Percentiles rank a stretch among this genome's conserved stretches.
phyloP scores from a whole-genome alignment of 176 grass and related monocot genomes.

The Oryza brachyantha region DNA sequence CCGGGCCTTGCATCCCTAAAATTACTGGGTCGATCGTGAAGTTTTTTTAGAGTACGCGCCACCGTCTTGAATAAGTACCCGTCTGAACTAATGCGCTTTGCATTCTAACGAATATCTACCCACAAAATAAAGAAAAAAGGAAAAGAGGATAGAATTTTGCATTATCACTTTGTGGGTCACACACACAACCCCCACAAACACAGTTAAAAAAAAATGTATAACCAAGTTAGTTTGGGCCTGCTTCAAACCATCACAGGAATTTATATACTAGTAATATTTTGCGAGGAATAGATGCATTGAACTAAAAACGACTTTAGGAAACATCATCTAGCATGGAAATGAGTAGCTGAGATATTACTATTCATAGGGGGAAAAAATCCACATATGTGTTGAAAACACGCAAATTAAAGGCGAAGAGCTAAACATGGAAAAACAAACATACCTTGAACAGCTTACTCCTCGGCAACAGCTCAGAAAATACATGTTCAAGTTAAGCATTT shows the following conservation, averaged over 20 bases:
- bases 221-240: neutral
- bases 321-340: neutral
- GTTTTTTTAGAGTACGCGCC: too few species aligned
- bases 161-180: neutral
- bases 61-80: neutral
- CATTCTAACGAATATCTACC: neutral
- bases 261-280: neutral
- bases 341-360: neutral
- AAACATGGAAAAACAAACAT: neutral
- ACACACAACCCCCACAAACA: neutral
- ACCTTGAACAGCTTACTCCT: conserved; percentile 25
- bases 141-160: neutral
- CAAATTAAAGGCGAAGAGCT: neutral
- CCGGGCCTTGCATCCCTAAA: neutral
- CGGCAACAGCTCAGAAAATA: neutral
- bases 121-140: neutral
- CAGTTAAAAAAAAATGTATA: neutral
- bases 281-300: neutral
- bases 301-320: neutral
- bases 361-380: neutral
- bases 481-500: neutral
- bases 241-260: neutral
- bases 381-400: neutral
- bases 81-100: neutral
- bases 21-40: too few species aligned